Evolutionary conservation across 2,329 filamentous ascomycete species (phyloP), one percentile per base, ranked within the genome.

Genomic region (Epichloe gansuensis): DNA sequence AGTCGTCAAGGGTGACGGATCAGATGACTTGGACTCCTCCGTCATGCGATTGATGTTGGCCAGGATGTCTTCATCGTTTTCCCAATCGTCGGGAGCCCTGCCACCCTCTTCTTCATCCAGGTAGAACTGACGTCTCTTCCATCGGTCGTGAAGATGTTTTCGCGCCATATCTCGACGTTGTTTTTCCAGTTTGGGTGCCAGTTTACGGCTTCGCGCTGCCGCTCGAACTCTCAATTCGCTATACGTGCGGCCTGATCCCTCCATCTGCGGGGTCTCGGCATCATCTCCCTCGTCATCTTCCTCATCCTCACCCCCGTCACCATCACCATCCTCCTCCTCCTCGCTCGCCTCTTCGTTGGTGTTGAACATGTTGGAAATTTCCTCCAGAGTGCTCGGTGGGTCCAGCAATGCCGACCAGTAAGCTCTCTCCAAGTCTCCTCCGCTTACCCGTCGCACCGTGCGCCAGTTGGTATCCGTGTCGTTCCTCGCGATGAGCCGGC

Each of bases 61-160:
- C 1, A 79, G 65, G 11, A 83, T 67, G 57, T 84, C 82, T 43
- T 85, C 76, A 13, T 79, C 75, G 5, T 78, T 74, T 23, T 76
- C 72, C 73, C 83, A 90, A 28, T 79, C 81, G 6, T 77, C 72
- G 0, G 85, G 85, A 2, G 79, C 73, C n/a, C 67, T 64, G 9
- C 80, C 77, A 2, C 88, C 88, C 65, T 94, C 88, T 69, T 94
- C 89, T 66, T 90, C 85, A 54, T 94, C 88, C 0, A 89, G 77
- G 61, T 93, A 94, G 60, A 93, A 94, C 41, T 84, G 81, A 46
- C 88, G 77, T 54, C 86, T 77, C 60, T 79, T 80, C 88, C 88
- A 93, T 48, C 88, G 77, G 51, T 91, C 81, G 59, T 85, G 76
- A 38, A 88, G 72, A 57, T 75, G 74, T 41, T 69, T 71, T 13